A percentile compares a stretch with the other conserved stretches of the same genome.
phyloP scores from a whole-genome alignment of 1,139 yeast species.

The Yamadazyma friedrichii region DNA sequence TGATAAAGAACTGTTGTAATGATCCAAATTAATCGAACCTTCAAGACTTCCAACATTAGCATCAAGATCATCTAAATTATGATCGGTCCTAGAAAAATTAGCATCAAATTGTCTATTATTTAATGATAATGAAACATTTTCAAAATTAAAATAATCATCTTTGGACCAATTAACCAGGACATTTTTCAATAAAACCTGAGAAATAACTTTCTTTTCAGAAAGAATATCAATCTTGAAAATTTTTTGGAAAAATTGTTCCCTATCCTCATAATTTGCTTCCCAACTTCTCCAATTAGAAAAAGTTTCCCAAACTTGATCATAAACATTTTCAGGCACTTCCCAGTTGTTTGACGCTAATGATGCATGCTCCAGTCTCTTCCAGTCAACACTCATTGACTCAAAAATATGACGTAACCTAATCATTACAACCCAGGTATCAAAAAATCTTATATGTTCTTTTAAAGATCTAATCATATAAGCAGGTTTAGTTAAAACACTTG shows the following conservation, averaged over 20 bases:
- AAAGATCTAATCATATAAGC: constrained; percentile 75
- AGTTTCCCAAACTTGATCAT: constrained; percentile 51
- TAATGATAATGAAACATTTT: constrained; percentile 2
- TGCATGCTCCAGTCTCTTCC: constrained; percentile 35
- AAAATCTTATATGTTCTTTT: constrained; percentile 70
- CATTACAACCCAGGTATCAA: constrained; percentile 85
- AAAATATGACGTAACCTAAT: constrained; percentile 75
- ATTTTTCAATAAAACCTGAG: constrained; percentile 10
- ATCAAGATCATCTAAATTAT: constrained; percentile 12
- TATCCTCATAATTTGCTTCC: constrained; percentile 59
- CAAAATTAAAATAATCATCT: constrained; percentile 5
- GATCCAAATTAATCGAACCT: constrained; percentile 19
- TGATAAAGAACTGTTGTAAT: constrained; percentile 26
- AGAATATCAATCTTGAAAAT: constrained; percentile 28
- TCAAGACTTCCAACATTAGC: constrained; percentile 15
- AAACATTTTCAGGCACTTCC: constrained; percentile 52
- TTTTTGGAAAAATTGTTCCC: constrained; percentile 51
- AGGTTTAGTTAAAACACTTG: constrained; percentile 87
- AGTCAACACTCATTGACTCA: constrained; percentile 54
- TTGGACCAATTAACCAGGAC: constrained; percentile 4
- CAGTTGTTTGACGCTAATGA: constrained; percentile 22
- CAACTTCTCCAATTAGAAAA: constrained; percentile 88
- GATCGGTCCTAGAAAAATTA: constrained; percentile 10
- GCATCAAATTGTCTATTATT: constrained; percentile 9
- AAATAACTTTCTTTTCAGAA: constrained; percentile 8